These are phyloP conservation scores for Aureobasidium uvarum DNA, from an alignment of 2,329 filamentous ascomycete genomes.

Conservation along the genomic window DNA sequence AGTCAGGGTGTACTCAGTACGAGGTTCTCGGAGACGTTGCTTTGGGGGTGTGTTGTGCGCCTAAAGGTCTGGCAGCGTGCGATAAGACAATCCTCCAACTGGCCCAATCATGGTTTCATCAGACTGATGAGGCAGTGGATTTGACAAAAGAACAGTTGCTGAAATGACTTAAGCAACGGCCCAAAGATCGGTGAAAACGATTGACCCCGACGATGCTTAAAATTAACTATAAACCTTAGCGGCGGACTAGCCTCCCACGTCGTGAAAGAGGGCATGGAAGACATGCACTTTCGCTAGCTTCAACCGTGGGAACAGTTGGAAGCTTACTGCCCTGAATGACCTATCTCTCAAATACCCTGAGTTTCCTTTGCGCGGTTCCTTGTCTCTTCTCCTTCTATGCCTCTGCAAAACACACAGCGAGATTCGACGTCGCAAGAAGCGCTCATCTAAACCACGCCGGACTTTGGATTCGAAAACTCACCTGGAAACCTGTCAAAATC, in stretches of 20 bases:
- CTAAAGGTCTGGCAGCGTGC: not conserved
- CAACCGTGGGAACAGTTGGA: constrained; percentile 24
- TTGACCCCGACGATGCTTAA: constrained; percentile 26
- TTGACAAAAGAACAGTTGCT: not conserved
- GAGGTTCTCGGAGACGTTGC: not conserved
- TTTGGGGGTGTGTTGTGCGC: not conserved
- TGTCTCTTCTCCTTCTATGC: not conserved
- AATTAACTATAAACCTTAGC: constrained; percentile 23
- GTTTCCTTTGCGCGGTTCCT: not conserved
- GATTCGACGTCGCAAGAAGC: not conserved
- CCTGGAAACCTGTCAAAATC: constrained; percentile 18
- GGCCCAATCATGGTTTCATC: not conserved
- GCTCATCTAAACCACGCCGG: not conserved
- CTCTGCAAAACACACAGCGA: not conserved
- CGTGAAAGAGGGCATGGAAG: not conserved
- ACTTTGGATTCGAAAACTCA: not conserved
- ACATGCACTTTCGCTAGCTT: constrained; percentile 18
- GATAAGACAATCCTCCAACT: not conserved
- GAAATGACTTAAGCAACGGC: not conserved
- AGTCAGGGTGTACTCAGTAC: not conserved
- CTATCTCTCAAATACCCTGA: constrained; percentile 6
- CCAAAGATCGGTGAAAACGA: constrained; percentile 22
- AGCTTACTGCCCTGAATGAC: constrained; percentile 14
- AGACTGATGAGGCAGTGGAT: not conserved
- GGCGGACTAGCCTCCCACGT: constrained; percentile 18